Evolutionary conservation across 768 basidiomycete genomes (phyloP), one percentile per base, ranked within the genome.

Genomic region (Inosperma sp.): DNA sequence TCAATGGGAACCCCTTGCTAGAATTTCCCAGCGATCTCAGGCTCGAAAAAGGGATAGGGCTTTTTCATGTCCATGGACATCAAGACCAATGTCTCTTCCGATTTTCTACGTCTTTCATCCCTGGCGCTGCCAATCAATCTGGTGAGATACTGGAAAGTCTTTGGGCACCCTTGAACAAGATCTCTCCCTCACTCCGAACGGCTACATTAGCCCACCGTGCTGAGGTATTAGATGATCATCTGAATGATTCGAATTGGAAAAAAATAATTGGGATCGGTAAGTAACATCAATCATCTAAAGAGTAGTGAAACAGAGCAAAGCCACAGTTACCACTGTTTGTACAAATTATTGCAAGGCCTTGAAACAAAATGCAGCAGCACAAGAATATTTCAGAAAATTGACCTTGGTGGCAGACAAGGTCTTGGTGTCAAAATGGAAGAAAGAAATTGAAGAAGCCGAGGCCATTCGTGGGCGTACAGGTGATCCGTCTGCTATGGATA

Each of bases 71-170:
- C 0, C 60, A 60, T 50, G 65, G 59, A 0, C 69, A 71, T 29
- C 47, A 58, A 16, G 42, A 55, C 0, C n/a, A 50, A 0, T 70
- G 68, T 37, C 56, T 63, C 16, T 33, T 60, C 1, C 39, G 60
- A 0, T 71, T 54, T 51, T 56, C 59, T 1, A 52, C 61, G 0
- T 57, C 56, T n/a, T 69, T 61, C 17, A 63, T 72, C 17, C 27
- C 25, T 4, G 68, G 68, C 0, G 56, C 56, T 1, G 62, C 67
- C 0, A 53, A 62, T 10, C 31, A 66, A 0, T 64, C 65, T 34
- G 65, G 67, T 0, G 63, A 71, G 31, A 67, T 70, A 1, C 21
- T 72, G n/a, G 68, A 71, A 29, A 62, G 63, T 0, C 25, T 70
- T 0, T 72, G 68, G 68, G 39, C 56, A 0, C n/a, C 48, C 0